Evolutionary conservation across 1,284 basidiomycete species (phyloP).

Genomic region (Ustilago lituana): DNA sequence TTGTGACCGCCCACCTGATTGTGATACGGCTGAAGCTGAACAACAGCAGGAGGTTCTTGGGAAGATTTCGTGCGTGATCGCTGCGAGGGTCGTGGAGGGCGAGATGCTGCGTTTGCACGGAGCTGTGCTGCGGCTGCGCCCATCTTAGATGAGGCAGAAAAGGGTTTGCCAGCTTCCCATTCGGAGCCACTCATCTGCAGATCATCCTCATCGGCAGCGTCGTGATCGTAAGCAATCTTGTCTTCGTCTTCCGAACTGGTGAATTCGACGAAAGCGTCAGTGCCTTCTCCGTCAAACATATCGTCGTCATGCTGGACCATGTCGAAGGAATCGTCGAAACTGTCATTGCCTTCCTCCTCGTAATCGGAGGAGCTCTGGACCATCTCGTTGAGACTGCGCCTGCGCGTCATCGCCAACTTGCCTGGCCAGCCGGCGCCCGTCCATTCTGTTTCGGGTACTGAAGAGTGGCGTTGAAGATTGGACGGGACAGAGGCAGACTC

Average conservation of each 20-base stretch:
- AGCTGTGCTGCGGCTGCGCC: background rate
- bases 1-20: slow-evolving; percentile 98
- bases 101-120: background rate
- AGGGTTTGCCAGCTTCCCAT: slow-evolving; percentile 23
- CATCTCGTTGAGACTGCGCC: slow-evolving; percentile 35
- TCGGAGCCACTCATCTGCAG: slow-evolving; percentile 47
- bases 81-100: slow-evolving; percentile 1
- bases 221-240: slow-evolving; percentile 14
- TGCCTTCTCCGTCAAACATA: slow-evolving; percentile 11
- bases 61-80: slow-evolving; percentile 12
- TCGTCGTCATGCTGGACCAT: slow-evolving; percentile 14
- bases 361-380: slow-evolving; percentile 38
- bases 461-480: slow-evolving; percentile 45
- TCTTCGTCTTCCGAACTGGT: slow-evolving; percentile 34
- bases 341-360: slow-evolving; percentile 37
- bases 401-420: slow-evolving; percentile 28
- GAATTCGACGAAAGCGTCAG: slow-evolving; percentile 16
- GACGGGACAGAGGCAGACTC: slow-evolving; percentile 6
- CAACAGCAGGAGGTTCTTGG: slow-evolving; percentile 67
- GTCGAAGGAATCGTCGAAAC: slow-evolving; percentile 28
- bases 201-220: slow-evolving; percentile 39
- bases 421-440: slow-evolving; percentile 32
- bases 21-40: slow-evolving; percentile 92
- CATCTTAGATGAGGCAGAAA: background rate
- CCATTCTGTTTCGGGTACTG: slow-evolving; percentile 43